These are phyloP conservation scores for Pulveroboletus ravenelii DNA, from an alignment of 768 basidiomycete genomes.

Conservation along the genomic window DNA sequence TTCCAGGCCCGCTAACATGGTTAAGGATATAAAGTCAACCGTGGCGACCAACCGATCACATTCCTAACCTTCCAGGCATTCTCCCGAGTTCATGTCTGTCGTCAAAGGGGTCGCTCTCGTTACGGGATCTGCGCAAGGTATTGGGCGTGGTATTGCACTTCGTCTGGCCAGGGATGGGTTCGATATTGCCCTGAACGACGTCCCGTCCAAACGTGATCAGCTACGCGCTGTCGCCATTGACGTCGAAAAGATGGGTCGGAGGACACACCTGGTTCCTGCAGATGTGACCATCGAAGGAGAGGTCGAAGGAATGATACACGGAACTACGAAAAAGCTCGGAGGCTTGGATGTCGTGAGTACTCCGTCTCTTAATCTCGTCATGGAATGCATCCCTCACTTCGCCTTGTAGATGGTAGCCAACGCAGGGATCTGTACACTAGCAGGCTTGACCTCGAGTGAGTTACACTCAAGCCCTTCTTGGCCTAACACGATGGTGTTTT, in stretches of 20 bases:
- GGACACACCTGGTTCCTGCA: conserved; percentile 25
- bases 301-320: conserved; percentile 38
- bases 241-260: conserved; percentile 28
- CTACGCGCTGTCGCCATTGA: conserved; percentile 28
- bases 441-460: conserved; percentile 4
- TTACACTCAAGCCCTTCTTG: neutral
- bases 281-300: conserved; percentile 42
- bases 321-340: conserved; percentile 31
- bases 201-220: conserved; percentile 23
- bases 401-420: conserved; percentile 25
- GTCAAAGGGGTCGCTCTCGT: conserved; percentile 31
- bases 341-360: conserved; percentile 44
- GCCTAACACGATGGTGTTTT: neutral
- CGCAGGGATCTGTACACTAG: conserved; percentile 9
- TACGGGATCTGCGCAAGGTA: conserved; percentile 31
- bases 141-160: conserved; percentile 30
- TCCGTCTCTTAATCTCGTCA: neutral
- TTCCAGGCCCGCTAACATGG: neutral
- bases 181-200: conserved; percentile 30
- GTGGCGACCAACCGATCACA: no score
- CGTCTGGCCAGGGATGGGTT: conserved; percentile 33
- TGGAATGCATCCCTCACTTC: neutral
- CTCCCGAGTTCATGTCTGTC: conserved; percentile 13
- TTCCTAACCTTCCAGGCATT: neutral
- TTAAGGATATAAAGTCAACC: neutral